Conservation (phyloP, 2,329 filamentous ascomycete species). For the Sporothrix variecibatus region DNA sequence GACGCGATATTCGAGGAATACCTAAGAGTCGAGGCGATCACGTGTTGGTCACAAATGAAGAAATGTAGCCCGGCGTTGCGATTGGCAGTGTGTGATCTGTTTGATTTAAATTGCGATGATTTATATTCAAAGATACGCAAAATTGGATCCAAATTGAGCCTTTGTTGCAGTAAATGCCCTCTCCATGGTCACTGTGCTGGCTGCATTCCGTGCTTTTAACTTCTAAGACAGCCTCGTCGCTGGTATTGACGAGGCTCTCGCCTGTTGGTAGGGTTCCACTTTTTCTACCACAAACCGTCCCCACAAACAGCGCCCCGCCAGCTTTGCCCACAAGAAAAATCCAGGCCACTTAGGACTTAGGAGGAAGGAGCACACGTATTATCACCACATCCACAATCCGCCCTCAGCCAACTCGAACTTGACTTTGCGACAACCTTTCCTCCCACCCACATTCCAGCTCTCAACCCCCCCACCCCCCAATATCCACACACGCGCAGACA, state of each 20-base stretch:
- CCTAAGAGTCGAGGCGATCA: neutral
- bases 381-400: slow-evolving; percentile 2
- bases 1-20: neutral
- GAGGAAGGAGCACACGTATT: neutral
- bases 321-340: slow-evolving; percentile 24
- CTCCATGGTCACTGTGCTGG: no score
- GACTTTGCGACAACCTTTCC: neutral
- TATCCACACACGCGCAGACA: neutral
- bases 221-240: neutral
- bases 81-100: neutral
- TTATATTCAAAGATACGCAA: neutral
- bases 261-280: neutral
- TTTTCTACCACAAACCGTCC: neutral
- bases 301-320: slow-evolving; percentile 18
- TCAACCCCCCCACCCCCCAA: neutral
- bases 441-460: neutral
- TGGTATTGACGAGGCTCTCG: neutral
- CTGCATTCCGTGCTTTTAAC: neutral
- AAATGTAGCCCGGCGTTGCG: neutral
- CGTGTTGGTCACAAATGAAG: neutral
- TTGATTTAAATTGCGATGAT: neutral
- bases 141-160: neutral
- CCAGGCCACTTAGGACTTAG: slow-evolving; percentile 7
- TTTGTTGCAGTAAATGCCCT: no score
- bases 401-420: neutral